phyloP scores from a whole-genome alignment of 169 alveolate species.

The Cryptosporidium muris region DNA sequence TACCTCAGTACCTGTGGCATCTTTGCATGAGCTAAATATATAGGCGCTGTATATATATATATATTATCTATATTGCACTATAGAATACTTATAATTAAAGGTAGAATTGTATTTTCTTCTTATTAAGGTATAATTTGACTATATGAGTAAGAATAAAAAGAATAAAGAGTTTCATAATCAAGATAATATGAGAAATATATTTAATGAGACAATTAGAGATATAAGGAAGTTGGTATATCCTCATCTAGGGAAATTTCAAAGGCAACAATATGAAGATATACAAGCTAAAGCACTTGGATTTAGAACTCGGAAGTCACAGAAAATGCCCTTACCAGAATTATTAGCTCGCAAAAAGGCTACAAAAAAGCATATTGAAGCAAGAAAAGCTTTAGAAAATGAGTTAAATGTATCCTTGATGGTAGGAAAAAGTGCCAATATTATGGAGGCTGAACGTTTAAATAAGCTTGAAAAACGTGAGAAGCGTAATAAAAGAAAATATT shows the following conservation, averaged over 20 bases:
- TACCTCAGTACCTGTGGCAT: neutral
- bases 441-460: slow-evolving; percentile 26
- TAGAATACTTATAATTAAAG: too few relatives aligned
- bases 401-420: slow-evolving; percentile 15
- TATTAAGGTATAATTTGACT: too few relatives aligned
- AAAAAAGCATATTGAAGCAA: slow-evolving; percentile 49
- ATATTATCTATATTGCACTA: too few relatives aligned
- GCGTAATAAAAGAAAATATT: slow-evolving; percentile 15
- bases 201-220: slow-evolving; percentile 59
- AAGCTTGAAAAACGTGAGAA: slow-evolving; percentile 12
- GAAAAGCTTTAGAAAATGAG: slow-evolving; percentile 42
- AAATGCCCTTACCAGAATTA: slow-evolving; percentile 66
- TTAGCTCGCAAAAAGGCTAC: slow-evolving; percentile 61
- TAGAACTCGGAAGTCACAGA: slow-evolving; percentile 45
- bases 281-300: slow-evolving; percentile 58
- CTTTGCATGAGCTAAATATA: too few relatives aligned
- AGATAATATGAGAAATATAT: neutral
- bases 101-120: too few relatives aligned
- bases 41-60: too few relatives aligned
- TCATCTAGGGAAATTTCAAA: slow-evolving; percentile 65
- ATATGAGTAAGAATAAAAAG: neutral
- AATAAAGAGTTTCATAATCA: neutral
- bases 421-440: slow-evolving; percentile 46
- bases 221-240: slow-evolving; percentile 67
- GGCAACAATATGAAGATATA: slow-evolving; percentile 49